Conservation (phyloP, 1,139 yeast genomes). For the Protomyces pachydermus region DNA sequence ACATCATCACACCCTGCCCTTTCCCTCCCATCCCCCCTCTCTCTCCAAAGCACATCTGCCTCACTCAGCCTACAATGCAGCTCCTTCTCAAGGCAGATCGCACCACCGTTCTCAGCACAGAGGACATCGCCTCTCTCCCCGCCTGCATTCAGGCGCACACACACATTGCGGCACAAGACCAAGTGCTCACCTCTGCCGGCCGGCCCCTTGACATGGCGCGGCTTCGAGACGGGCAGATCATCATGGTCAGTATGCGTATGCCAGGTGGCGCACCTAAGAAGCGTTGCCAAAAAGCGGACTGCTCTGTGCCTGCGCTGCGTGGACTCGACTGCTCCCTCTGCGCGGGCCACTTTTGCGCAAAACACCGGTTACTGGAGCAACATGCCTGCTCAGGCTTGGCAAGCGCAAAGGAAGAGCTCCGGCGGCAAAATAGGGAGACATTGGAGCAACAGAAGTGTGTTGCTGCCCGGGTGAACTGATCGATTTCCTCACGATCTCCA, state of each 20-base stretch:
- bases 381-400: slow-evolving; percentile 76
- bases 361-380: slow-evolving; percentile 79
- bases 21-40: neutral
- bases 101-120: slow-evolving; percentile 7
- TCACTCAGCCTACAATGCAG: neutral
- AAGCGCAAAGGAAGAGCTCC: slow-evolving; percentile 74
- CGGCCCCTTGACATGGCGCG: slow-evolving; percentile 5
- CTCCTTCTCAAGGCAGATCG: slow-evolving; percentile 6
- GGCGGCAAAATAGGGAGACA: slow-evolving; percentile 49
- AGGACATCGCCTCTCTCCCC: slow-evolving; percentile 5
- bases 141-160: neutral
- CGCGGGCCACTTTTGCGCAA: slow-evolving; percentile 79
- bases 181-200: slow-evolving; percentile 7
- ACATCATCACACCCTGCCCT: neutral
- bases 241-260: slow-evolving; percentile 5
- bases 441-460: slow-evolving; percentile 46
- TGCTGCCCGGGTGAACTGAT: slow-evolving; percentile 41
- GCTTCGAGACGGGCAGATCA: slow-evolving; percentile 4
- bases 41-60: neutral
- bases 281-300: slow-evolving; percentile 48
- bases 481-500: neutral
- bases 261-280: slow-evolving; percentile 30
- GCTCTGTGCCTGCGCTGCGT: slow-evolving; percentile 66
- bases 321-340: slow-evolving; percentile 87
- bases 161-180: slow-evolving; percentile 6